Evolutionary conservation across 2,329 filamentous ascomycete genomes (phyloP).

Genomic region (Cyphellophora attinorum): DNA sequence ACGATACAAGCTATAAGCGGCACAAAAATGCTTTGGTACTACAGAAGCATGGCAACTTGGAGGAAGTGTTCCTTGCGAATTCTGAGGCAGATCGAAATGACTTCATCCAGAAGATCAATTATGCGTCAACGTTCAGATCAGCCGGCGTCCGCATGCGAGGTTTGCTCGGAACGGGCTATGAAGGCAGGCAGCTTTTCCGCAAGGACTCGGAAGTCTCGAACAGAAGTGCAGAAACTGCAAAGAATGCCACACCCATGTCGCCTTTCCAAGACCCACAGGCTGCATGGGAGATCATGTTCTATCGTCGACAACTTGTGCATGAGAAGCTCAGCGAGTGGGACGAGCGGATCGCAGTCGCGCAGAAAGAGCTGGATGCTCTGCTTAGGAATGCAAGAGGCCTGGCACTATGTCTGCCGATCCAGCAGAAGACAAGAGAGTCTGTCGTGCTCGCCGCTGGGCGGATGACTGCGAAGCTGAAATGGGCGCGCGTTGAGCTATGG

Average conservation of each 20-base stretch:
- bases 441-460: conserved; percentile 75
- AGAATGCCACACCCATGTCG: conserved; percentile 9
- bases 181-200: conserved; percentile 64
- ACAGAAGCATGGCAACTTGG: conserved; percentile 73
- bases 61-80: conserved; percentile 86
- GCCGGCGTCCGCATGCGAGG: conserved; percentile 85
- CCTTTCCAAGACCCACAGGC: conserved; percentile 71
- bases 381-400: conserved; percentile 85
- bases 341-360: conserved; percentile 60
- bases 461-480: conserved; percentile 81
- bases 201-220: conserved; percentile 49
- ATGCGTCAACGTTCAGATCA: conserved; percentile 86
- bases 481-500: conserved; percentile 92
- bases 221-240: conserved; percentile 52
- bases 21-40: conserved; percentile 95
- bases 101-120: conserved; percentile 93
- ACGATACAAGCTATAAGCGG: conserved; percentile 76
- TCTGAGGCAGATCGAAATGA: conserved; percentile 89
- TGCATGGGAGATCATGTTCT: conserved; percentile 74
- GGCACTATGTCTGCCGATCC: conserved; percentile 78
- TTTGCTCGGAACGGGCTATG: conserved; percentile 73
- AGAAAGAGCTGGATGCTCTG: conserved; percentile 72
- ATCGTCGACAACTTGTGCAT: conserved; percentile 71
- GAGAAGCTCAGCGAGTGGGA: conserved; percentile 77
- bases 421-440: conserved; percentile 79